Base-by-base conservation (phyloP, 768 basidiomycete genomes). In the Lepiota subincarnata region DNA sequence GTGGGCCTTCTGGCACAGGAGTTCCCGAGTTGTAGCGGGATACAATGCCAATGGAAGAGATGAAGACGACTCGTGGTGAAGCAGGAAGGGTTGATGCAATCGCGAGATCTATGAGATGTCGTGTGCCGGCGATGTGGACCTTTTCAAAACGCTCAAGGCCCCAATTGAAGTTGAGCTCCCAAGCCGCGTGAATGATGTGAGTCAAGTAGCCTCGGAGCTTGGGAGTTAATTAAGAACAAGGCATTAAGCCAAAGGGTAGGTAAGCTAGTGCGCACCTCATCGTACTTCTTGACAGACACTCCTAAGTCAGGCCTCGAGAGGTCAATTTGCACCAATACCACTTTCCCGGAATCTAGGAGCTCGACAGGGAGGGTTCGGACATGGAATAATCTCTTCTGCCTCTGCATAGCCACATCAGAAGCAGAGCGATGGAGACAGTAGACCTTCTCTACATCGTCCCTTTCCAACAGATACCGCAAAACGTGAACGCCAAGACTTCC, bases 401-500 rank as follows among this genome's bases (percentile, higher is more conserved):
- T 41, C 11, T 37, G 48, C 2, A 38, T 22, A 5, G 48, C 42
- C 10, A 37, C 35, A 24, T 43, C 35, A 4, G 53, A 42, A 35
- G 37, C 16, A 28, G 18, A 38, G 16, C 67, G 64, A 48, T 68
- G 66, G 12, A 66, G 28, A 0, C 60, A 64, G 35, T 68, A 70
- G 1, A 68, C 53, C 20, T 48, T 55, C 19, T 45, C 39, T 6
- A 69, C 60, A 5, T 22, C 34, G 1, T 55, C 48, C 0, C 55
- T 55, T 26, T 55, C 43, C 10, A 68, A 43, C 14, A 72, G 62
- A 8, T 44, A 39, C 0, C 59, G 49, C 11, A 72, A 60, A 11
- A 67, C 48, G 44, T 66, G 61, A 8, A 63, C 60, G 16, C 71
- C 68, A 0, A 71, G 60, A 13, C 61, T 63, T 14, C 70, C 71